phyloP scores from a whole-genome alignment of 306 rosid genomes.

The Oxytropis ochrocephala region DNA sequence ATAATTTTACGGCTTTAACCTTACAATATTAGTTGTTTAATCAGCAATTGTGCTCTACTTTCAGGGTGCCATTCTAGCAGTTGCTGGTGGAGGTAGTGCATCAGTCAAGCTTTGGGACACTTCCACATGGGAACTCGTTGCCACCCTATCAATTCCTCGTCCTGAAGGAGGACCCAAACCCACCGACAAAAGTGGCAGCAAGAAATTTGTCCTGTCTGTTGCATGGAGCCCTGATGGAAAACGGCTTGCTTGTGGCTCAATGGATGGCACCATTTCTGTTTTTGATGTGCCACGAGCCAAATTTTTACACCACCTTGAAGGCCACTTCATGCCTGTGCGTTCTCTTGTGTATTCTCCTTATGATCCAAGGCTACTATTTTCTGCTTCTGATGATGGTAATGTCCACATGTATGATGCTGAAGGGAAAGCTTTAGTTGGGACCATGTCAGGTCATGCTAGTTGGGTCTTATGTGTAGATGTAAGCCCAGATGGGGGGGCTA shows the following conservation, averaged over 20 bases:
- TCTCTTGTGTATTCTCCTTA: constrained; percentile 84
- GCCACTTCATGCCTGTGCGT: constrained; percentile 93
- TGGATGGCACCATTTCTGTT: constrained; percentile 95
- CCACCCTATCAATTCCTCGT: constrained; percentile 79
- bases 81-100: constrained; percentile 96
- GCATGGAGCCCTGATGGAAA: constrained; percentile 94
- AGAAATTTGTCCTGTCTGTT: constrained; percentile 90
- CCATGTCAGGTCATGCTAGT: constrained; percentile 91
- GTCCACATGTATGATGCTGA: constrained; percentile 96
- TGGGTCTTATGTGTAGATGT: constrained; percentile 91
- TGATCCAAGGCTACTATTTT: constrained; percentile 73
- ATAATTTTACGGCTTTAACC: not conserved
- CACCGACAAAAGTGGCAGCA: constrained; percentile 75
- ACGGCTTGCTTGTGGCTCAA: constrained; percentile 84
- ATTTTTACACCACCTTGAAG: constrained; percentile 90
- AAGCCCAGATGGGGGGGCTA: constrained; percentile 81
- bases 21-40: not conserved
- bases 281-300: constrained; percentile 72
- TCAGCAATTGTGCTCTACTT: not conserved
- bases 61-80: constrained; percentile 94
- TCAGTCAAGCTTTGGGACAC: constrained; percentile 97
- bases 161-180: constrained; percentile 87
- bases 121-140: constrained; percentile 62
- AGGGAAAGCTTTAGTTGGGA: constrained; percentile 65
- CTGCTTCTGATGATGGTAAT: constrained; percentile 83